Base-by-base conservation (phyloP, 306 rosid genomes). In the Citrullus mucosospermus region DNA sequence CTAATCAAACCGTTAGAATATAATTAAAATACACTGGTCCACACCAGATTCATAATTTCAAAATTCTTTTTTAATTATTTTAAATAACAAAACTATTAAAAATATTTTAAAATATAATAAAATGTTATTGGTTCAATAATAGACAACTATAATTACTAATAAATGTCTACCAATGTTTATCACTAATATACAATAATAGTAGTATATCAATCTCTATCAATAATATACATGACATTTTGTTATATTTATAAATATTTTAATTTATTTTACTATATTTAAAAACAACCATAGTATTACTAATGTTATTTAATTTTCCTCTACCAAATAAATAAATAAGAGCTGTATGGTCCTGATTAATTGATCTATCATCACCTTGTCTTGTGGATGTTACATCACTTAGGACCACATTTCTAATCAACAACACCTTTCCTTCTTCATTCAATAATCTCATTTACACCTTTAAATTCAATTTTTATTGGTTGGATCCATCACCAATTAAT, bases 341-440 rank as follows among this genome's bases (percentile, higher is more conserved):
- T 46, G 77, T 43, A 48, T 72, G 77, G 77, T 72, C 77, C 77
- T 28, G 15, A 72, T 72, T 50, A 13, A 46, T 46, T 70, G n/a
- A 46, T 46, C 39, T 44, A 44, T 70, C 76, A 44, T 48, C 58
- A 50, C 9, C 44, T 72, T 50, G 60, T 72, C 60, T 9, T 44
- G 50, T 36, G 0, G 4, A 70, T 46, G 39, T 28, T 30, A 72
- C 50, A 15, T 20, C 56, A 14, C 59, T 72, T 30, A 50, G 77
- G 77, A 72, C 77, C 60, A 72, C 77, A 13, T 28, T 25, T 34
- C 30, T 71, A 70, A 46, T 70, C 76, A 71, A 48, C 76, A 71
- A 14, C 58, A 71, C 11, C 5, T 68, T 70, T 16, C 36, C 34
- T 70, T 43, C 32, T 70, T 70, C 38, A 70, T 44, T 68, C 16